Base-by-base conservation (phyloP, 1,139 yeast species). In the Williopsis jadinii region DNA sequence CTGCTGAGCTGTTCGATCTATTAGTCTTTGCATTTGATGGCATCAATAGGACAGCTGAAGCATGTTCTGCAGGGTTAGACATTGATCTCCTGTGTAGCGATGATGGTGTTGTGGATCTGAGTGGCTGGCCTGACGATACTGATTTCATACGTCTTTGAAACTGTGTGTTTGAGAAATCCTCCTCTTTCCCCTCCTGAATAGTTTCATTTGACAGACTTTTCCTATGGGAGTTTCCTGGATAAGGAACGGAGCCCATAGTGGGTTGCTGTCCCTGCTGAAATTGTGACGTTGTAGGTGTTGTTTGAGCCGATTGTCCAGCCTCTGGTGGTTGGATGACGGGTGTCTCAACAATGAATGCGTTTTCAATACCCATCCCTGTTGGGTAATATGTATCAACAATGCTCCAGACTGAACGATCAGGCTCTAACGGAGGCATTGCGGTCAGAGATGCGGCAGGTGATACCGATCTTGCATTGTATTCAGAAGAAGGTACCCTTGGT, bases 331-430 rank as follows among this genome's bases (percentile, higher is more conserved):
- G 14, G 11, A 37, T 41, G 8, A 35, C 48, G 2, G 75, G 73
- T 0, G 67, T 61, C 26, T 75, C 83, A 11, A 84, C 70, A 2
- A 83, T 57, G 15, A 84, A 67, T 0, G 95, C 85, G 44, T 84
- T 88, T 15, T 65, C 63, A 73, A 83, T 75, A 2, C 61, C 48
- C 90, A 84, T 84, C 0, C 90, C 90, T 13, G 67, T 59, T 0
- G 92, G 88, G 54, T 66, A 84, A 53, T 73, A 71, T 28, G 65
- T 65, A 45, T 83, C 88, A 14, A 85, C 52, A 0, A 84, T 50
- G 10, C 66, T 62, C 75, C 79, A 79, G 2, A 85, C 80, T 30
- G 67, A 59, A 41, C 73, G 76, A 55, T 85, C 94, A 0, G 95
- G 87, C 43, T 75, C 80, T 15, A 83, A 59, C n/a, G 61, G 59